These are phyloP conservation scores for Metschnikowia shivogae DNA, from an alignment of 805 yeast genomes.

Conservation along the genomic window DNA sequence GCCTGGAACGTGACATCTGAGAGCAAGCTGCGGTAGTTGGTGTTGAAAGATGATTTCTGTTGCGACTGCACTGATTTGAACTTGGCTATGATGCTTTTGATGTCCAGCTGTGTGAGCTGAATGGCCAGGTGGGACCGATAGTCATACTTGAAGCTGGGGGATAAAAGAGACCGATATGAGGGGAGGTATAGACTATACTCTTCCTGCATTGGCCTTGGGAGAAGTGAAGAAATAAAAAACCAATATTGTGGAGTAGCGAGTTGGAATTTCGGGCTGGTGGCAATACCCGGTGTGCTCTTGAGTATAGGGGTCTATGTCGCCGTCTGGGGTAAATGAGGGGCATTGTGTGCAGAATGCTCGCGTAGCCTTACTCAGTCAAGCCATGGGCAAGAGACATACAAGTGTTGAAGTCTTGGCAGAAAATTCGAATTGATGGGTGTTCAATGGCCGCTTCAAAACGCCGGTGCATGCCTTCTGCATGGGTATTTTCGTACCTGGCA, in stretches of 20 bases:
- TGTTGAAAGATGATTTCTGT: conserved; percentile 26
- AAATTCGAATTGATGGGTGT: no score
- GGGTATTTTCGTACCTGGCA: no score
- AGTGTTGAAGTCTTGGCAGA: no score
- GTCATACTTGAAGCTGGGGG: conserved; percentile 48
- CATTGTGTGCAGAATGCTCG: not conserved
- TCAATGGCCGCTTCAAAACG: no score
- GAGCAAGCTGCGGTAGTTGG: conserved; percentile 47
- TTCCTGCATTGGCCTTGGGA: not conserved
- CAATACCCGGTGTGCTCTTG: no score
- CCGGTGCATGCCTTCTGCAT: no score
- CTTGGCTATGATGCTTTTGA: conserved; percentile 20
- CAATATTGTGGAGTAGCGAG: no score
- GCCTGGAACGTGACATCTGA: conserved; percentile 45
- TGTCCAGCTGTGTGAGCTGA: conserved; percentile 34
- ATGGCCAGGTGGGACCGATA: conserved; percentile 44
- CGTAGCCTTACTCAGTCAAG: no score
- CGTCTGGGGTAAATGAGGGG: conserved; percentile 3
- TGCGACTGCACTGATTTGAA: conserved; percentile 15
- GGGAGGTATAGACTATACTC: conserved; percentile 33
- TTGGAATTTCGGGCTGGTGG: no score
- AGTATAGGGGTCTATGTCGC: not conserved
- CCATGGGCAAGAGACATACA: no score
- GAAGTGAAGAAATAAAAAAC: not conserved
- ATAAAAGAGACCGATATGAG: conserved; percentile 50